Percentiles rank a stretch among this genome's conserved stretches.
Conservation (phyloP, 768 basidiomycete species). For the Termitomyces sp. region DNA sequence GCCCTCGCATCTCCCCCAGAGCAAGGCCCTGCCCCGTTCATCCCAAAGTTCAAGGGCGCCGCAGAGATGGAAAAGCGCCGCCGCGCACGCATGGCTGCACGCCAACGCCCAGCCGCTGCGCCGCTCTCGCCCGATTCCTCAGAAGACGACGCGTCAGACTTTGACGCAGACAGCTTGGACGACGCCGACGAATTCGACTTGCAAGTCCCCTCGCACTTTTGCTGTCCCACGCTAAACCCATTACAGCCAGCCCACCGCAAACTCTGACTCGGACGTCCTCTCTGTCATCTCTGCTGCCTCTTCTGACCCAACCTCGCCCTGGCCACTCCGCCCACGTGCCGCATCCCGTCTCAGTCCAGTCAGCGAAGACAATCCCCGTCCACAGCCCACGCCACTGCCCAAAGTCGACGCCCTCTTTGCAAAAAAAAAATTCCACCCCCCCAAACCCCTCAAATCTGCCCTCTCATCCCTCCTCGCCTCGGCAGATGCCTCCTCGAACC, state of each 20-base stretch:
- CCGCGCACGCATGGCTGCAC: conserved; percentile 59
- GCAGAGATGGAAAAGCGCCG: conserved; percentile 84
- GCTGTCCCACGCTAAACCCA: too few species aligned
- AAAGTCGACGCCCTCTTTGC: conserved; percentile 39
- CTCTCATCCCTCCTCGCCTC: conserved; percentile 73
- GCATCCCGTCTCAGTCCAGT: conserved; percentile 54
- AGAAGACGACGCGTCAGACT: conserved; percentile 48
- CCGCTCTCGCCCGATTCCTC: conserved; percentile 51
- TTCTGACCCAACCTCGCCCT: conserved; percentile 46
- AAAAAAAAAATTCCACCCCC: conserved; percentile 42
- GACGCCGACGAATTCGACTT: conserved; percentile 79
- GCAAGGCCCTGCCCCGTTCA: conserved; percentile 50
- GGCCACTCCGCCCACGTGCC: conserved; percentile 37
- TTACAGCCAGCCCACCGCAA: conserved; percentile 25
- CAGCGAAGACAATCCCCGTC: conserved; percentile 33
- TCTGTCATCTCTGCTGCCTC: conserved; percentile 58
- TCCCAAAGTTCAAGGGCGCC: conserved; percentile 76
- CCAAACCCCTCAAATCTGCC: conserved; percentile 49
- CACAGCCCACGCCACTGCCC: conserved; percentile 33
- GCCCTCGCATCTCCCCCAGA: conserved; percentile 23
- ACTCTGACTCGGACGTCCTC: conserved; percentile 58
- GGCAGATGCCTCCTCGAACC: conserved; percentile 65
- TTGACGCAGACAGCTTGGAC: conserved; percentile 48
- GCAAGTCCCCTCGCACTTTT: conserved; percentile 34
- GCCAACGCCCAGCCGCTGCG: conserved; percentile 37